Evolutionary conservation across 345 rosid genomes (phyloP).

Genomic region (Brassica nigra): DNA sequence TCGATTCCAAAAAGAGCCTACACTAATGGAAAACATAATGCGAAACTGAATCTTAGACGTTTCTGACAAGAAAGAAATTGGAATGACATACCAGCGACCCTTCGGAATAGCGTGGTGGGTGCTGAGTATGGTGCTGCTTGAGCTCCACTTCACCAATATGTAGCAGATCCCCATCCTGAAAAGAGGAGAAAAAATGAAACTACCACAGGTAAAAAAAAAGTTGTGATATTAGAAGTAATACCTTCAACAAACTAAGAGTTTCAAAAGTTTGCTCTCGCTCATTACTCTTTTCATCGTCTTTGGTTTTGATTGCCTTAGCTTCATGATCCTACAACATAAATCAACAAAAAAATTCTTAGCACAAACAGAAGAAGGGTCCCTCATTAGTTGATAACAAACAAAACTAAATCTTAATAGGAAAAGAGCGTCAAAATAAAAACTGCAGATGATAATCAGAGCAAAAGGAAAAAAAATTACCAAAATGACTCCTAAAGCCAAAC

Average conservation of each 20-base stretch:
- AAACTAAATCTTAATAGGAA: constrained; percentile 5
- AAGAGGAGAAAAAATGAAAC: constrained; percentile 20
- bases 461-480: background rate
- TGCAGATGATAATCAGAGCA: constrained; percentile 11
- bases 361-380: constrained; percentile 11
- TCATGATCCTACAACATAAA: constrained; percentile 65
- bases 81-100: constrained; percentile 73
- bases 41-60: constrained; percentile 1
- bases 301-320: constrained; percentile 54
- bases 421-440: constrained; percentile 8
- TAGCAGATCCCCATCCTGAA: constrained; percentile 67
- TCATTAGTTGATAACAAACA: constrained; percentile 13
- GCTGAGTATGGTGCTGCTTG: constrained; percentile 84
- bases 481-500: constrained; percentile 13
- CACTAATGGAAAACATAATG: background rate
- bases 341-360: constrained; percentile 9
- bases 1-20: background rate
- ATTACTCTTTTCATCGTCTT: constrained; percentile 47
- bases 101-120: constrained; percentile 85
- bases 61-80: constrained; percentile 20
- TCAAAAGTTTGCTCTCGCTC: constrained; percentile 55
- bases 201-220: background rate
- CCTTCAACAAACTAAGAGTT: constrained; percentile 66
- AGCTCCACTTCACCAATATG: constrained; percentile 53
- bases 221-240: constrained; percentile 33